Conservation (phyloP, 768 basidiomycete species). For the Agrocybe praecox region DNA sequence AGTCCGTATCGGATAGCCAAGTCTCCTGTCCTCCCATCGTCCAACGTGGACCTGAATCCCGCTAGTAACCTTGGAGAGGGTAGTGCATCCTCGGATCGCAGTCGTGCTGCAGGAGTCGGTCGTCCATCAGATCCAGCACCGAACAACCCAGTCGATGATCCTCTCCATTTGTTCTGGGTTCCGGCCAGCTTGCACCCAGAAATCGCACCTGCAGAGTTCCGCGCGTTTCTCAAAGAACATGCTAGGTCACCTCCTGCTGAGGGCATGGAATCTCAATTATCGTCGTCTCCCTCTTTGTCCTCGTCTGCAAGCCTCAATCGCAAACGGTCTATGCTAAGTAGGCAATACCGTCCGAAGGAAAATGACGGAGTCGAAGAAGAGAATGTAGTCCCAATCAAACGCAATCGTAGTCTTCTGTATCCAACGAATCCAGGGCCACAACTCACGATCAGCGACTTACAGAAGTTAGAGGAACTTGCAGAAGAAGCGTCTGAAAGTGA, state of each 20-base stretch:
- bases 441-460: constrained; percentile 92
- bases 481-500: constrained; percentile 85
- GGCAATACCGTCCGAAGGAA: constrained; percentile 85
- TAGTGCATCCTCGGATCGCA: constrained; percentile 17
- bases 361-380: constrained; percentile 77
- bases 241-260: constrained; percentile 60
- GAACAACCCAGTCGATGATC: constrained; percentile 64
- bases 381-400: constrained; percentile 64
- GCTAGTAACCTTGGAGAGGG: constrained; percentile 35
- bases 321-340: constrained; percentile 91
- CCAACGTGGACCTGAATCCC: constrained; percentile 43
- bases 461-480: constrained; percentile 89
- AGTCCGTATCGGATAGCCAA: constrained; percentile 49
- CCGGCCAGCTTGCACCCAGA: constrained; percentile 96
- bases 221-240: constrained; percentile 94
- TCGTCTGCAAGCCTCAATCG: constrained; percentile 62
- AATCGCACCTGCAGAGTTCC: constrained; percentile 95
- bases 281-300: constrained; percentile 43
- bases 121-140: constrained; percentile 29
- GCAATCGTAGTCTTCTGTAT: constrained; percentile 70
- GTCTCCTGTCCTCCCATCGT: constrained; percentile 27
- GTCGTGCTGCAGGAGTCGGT: constrained; percentile 17
- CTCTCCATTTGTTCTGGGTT: constrained; percentile 96
- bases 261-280: constrained; percentile 35
- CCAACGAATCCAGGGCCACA: constrained; percentile 70